Percentiles rank a stretch among this genome's conserved stretches.
Conservation (phyloP, 2,329 filamentous ascomycete genomes). For the Cercospora berteroae region DNA sequence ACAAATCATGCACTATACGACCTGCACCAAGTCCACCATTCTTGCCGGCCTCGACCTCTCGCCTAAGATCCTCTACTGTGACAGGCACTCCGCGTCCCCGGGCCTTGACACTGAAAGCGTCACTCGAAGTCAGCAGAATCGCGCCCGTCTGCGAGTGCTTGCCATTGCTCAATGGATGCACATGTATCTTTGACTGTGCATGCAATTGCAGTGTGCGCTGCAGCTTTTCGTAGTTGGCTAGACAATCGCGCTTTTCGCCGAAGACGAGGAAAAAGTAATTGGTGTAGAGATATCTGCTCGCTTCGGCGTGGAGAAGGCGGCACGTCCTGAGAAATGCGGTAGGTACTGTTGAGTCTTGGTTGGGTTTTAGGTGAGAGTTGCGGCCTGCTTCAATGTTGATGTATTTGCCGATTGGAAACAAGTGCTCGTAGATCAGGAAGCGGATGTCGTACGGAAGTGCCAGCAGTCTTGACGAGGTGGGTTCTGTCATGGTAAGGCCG, state of each 20-base stretch:
- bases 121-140: conserved; percentile 31
- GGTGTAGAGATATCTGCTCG: conserved; percentile 32
- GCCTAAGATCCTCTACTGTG: conserved; percentile 19
- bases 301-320: conserved; percentile 28
- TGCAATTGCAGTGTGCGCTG: conserved; percentile 24
- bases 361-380: conserved; percentile 16
- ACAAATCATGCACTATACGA: neutral
- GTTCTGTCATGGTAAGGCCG: neutral
- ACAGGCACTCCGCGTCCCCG: conserved; percentile 27
- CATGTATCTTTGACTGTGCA: conserved; percentile 25
- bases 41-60: conserved; percentile 15
- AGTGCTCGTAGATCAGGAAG: conserved; percentile 33
- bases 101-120: conserved; percentile 19
- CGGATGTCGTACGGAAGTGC: conserved; percentile 35
- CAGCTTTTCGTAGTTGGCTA: conserved; percentile 27
- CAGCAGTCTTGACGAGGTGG: conserved; percentile 17
- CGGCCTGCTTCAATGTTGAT: conserved; percentile 32
- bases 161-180: conserved; percentile 36
- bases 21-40: neutral
- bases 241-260: conserved; percentile 33
- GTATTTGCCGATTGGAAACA: conserved; percentile 30
- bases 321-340: conserved; percentile 23
- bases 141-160: conserved; percentile 34
- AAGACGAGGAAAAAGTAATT: conserved; percentile 36
- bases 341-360: conserved; percentile 8